Base-by-base conservation (phyloP, 1,284 basidiomycete genomes). In the Cutaneotrichosporon sp. region DNA sequence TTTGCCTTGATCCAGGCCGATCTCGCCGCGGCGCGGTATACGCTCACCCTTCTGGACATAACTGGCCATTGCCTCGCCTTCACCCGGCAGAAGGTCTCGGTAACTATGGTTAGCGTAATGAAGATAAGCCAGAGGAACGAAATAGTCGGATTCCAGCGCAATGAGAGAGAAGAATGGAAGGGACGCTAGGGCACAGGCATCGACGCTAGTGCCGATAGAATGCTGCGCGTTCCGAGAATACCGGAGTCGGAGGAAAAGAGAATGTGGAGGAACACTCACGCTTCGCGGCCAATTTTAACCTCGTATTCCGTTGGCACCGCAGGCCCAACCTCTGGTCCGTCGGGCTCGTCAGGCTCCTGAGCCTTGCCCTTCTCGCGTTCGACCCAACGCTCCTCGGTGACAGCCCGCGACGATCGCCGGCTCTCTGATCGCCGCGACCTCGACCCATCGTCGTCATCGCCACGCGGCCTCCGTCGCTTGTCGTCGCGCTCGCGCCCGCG, bases 21-120 rank as follows among this genome's bases (percentile, higher is more conserved):
- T 97, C 78, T 98, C 94, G 76, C 94, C 96, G 80, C 96, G 89
- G 54, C 94, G 89, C 4, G 94, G 94, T 66, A 98, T 98, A 67
- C 94, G 91, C 49, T 84, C 74, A 51, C 90, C 92, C 19, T 92
- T 88, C 69, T 88, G 81, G 44, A 96, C 82, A 80, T 88, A 99
- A 27, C 89, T 87, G 4, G 92, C 91, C 92, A 98, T 97, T 25
- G 94, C 94, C 54, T 85, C 86, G 44, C 92, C 94, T 79, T 99
- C 94, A 51, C 94, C 96, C 1, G 89, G 88, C 8, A 93, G 81
- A 35, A 98, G 81, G 46, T 88, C 82, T 56, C 90, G 89, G 70
- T 90, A 81, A 8, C 75, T 76, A 52, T 6, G 32, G 51, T 52
- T 29, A 48, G 20, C 16, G 10, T 20, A 22, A 22, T 19, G 5